Evolutionary conservation across 2,329 filamentous ascomycete genomes (phyloP).

Genomic region (Eutypella sp.): DNA sequence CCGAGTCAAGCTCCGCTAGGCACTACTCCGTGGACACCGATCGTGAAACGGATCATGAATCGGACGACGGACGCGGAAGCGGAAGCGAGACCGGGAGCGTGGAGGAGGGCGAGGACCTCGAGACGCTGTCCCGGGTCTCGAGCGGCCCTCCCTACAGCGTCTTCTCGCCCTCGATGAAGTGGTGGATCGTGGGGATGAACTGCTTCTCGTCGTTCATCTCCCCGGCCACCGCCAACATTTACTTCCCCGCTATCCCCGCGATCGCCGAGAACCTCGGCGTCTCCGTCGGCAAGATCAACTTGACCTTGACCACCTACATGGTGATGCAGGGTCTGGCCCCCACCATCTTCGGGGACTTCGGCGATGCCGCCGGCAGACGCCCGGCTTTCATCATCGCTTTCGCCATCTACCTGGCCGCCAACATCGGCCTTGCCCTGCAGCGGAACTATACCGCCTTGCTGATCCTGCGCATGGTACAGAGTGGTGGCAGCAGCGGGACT

Average conservation of each 20-base stretch:
- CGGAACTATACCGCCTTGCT: constrained; percentile 53
- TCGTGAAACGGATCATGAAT: constrained; percentile 8
- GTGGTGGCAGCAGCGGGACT: constrained; percentile 60
- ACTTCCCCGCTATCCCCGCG: constrained; percentile 39
- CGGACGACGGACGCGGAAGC: constrained; percentile 7
- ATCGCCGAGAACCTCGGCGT: constrained; percentile 35
- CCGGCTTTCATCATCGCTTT: constrained; percentile 57
- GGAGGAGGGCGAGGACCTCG: constrained; percentile 21
- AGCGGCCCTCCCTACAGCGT: constrained; percentile 37
- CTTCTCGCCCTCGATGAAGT: constrained; percentile 38
- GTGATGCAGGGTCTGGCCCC: constrained; percentile 60
- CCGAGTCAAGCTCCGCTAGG: not conserved
- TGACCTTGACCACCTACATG: constrained; percentile 57
- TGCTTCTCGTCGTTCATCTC: constrained; percentile 50
- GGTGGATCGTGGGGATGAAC: constrained; percentile 50
- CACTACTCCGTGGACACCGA: constrained; percentile 8
- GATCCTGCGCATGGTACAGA: constrained; percentile 58
- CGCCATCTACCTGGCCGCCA: constrained; percentile 51
- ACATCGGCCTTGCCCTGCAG: constrained; percentile 55
- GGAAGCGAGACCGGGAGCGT: constrained; percentile 9
- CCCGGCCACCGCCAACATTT: constrained; percentile 57
- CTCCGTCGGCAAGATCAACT: constrained; percentile 37
- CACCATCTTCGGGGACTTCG: constrained; percentile 56
- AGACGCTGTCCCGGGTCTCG: constrained; percentile 29
- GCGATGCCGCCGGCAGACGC: constrained; percentile 55